Evolutionary conservation across 2,329 filamentous ascomycete genomes (phyloP), one percentile per base, ranked within the genome.

Genomic region (Fusarium sp.): DNA sequence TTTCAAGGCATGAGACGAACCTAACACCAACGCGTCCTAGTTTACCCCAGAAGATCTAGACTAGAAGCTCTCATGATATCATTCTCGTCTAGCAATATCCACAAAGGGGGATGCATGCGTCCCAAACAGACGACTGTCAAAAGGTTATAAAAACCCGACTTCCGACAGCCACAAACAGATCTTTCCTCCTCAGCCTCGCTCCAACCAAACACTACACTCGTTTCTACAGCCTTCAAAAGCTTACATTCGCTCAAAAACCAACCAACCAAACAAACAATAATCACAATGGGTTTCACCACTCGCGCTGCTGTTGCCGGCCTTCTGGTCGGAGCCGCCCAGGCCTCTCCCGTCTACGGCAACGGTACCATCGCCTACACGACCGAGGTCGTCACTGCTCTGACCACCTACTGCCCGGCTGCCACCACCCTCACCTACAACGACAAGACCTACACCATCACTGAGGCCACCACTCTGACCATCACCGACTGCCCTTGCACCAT

Each of bases 341-440:
- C 73, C 43, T 65, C 70, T 12, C 73, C 73, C n/a, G 11, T 71
- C 70, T 63, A 76, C 27, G 66, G 62, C 70, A 75, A 75, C 76
- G 66, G 61, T 37, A 75, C 71, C 79, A 82, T 85, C 76, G 84
- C 83, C 80, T 90, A 88, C 84, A 87, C 86, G 83, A 93, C 90
- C 74, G 88, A 91, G 86, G 85, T 89, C 70, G 87, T 93, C 72
- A 91, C 89, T 64, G 84, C 86, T 65, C 87, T 89, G 84, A 91
- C 88, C 83, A 94, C 91, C 79, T 93, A 86, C 88, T 94, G 92
- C 89, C 90, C 91, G 9, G 85, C 78, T 72, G 81, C 91, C 69
- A 92, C 91, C 75, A 84, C 85, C 75, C 82, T 93, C 80, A 88
- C 87, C 79, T 85, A 91, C 84, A 87, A 86, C 79, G 85, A 84